A percentile compares a stretch with the other conserved stretches of the same genome.
Conservation (phyloP, 75 land plant genomes). For the Sequoia sempervirens region DNA sequence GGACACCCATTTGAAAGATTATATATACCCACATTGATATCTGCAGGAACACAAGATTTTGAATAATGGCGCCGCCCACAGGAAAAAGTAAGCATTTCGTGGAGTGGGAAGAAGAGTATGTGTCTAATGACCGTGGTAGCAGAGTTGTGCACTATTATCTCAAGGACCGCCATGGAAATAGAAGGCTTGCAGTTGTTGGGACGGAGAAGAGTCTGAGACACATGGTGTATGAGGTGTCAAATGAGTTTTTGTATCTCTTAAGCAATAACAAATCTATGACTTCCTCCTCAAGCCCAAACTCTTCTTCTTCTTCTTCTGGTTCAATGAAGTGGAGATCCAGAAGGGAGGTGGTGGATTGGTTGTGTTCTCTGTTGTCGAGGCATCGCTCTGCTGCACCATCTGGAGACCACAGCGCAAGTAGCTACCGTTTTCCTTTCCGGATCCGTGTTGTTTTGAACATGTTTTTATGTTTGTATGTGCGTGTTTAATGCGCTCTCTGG, state of each 20-base stretch:
- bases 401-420: slow-evolving; percentile 1
- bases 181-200: slow-evolving; percentile 78
- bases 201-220: slow-evolving; percentile 76
- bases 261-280: slow-evolving; percentile 11
- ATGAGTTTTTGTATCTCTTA: slow-evolving; percentile 19
- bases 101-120: slow-evolving; percentile 68
- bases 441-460: slow-evolving; percentile 1
- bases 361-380: slow-evolving; percentile 50
- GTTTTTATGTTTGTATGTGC: background rate
- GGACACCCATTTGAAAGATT: background rate
- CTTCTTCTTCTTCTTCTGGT: background rate
- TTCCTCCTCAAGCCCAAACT: background rate
- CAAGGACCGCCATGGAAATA: slow-evolving; percentile 27
- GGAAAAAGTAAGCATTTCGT: slow-evolving; percentile 10
- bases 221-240: slow-evolving; percentile 52
- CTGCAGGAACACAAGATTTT: background rate
- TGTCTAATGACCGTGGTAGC: slow-evolving; percentile 55
- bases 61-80: background rate
- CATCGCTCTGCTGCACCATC: background rate
- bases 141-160: slow-evolving; percentile 66
- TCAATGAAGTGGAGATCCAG: slow-evolving; percentile 55
- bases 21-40: background rate
- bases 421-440: slow-evolving; percentile 1
- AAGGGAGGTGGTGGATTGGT: slow-evolving; percentile 83
- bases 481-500: background rate